A percentile compares a stretch with the other conserved stretches of the same genome.
Evolutionary conservation across 192 early-diverging fungal genomes (phyloP).

Genomic region (Coemansia sp.): DNA sequence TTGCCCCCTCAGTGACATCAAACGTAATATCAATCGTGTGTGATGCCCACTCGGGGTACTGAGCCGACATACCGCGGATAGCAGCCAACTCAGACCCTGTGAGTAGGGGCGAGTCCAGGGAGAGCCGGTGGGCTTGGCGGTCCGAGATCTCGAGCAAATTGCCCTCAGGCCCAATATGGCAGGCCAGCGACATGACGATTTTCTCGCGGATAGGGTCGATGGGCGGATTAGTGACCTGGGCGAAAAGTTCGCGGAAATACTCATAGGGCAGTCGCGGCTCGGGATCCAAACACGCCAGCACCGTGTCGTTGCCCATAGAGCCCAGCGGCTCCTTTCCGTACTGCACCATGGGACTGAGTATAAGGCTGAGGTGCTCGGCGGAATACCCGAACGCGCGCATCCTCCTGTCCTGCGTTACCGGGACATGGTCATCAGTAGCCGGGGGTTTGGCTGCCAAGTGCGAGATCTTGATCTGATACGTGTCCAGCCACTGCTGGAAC

Average conservation of each 20-base stretch:
- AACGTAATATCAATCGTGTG: slow-evolving; percentile 85
- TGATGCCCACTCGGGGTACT: slow-evolving; percentile 70
- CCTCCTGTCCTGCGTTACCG: slow-evolving; percentile 76
- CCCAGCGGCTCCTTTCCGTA: slow-evolving; percentile 96
- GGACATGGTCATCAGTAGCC: slow-evolving; percentile 54
- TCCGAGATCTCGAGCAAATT: slow-evolving; percentile 88
- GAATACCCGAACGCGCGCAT: slow-evolving; percentile 89
- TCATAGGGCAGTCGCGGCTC: slow-evolving; percentile 92
- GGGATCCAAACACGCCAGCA: slow-evolving; percentile 88
- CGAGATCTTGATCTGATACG: slow-evolving; percentile 76
- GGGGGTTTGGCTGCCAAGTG: slow-evolving; percentile 38
- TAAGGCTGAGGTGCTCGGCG: slow-evolving; percentile 87
- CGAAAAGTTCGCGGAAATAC: slow-evolving; percentile 97
- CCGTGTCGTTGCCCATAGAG: slow-evolving; percentile 97
- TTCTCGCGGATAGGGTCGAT: slow-evolving; percentile 99
- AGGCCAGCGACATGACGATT: slow-evolving; percentile 95
- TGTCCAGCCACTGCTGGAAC: slow-evolving; percentile 84
- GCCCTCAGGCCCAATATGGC: slow-evolving; percentile 92
- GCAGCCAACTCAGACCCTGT: slow-evolving; percentile 80
- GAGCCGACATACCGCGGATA: slow-evolving; percentile 68
- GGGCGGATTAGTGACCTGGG: slow-evolving; percentile 98
- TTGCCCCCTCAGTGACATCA: slow-evolving; percentile 68
- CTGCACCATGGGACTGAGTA: slow-evolving; percentile 87
- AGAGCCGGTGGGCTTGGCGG: slow-evolving; percentile 76
- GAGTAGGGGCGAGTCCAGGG: slow-evolving; percentile 85